A percentile compares a stretch with the other conserved stretches of the same genome.
Conservation (phyloP, 768 basidiomycete genomes). For the Aureoboletus auriporus region DNA sequence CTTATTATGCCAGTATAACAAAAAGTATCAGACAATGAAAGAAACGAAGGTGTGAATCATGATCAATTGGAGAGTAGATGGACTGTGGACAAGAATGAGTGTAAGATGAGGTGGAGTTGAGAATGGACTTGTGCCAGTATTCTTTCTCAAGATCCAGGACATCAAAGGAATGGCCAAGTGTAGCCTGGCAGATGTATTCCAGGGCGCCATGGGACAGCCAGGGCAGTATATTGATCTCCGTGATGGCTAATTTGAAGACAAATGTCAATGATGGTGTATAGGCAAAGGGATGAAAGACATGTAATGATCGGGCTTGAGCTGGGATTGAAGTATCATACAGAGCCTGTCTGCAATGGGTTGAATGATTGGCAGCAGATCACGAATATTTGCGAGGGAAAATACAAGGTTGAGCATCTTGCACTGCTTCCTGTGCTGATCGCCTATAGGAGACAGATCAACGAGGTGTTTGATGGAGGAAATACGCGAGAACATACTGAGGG, state of each 20-base stretch:
- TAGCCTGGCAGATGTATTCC: constrained; percentile 34
- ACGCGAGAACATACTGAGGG: constrained; percentile 27
- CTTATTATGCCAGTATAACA: constrained; percentile 29
- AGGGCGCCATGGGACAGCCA: constrained; percentile 33
- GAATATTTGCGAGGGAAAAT: constrained; percentile 30
- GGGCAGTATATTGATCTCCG: constrained; percentile 32
- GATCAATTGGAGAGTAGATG: constrained; percentile 21
- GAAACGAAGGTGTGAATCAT: constrained; percentile 31
- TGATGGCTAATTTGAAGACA: constrained; percentile 11
- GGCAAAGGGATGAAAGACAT: constrained; percentile 1
- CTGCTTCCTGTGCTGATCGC: constrained; percentile 28
- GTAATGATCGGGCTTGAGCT: constrained; percentile 23
- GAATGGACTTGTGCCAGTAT: too few species aligned
- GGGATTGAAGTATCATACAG: constrained; percentile 14
- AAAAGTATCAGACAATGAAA: constrained; percentile 26
- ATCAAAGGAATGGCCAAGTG: constrained; percentile 32
- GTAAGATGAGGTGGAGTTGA: too few species aligned
- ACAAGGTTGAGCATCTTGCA: constrained; percentile 33
- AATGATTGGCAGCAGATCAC: constrained; percentile 26
- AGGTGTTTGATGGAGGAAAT: not conserved
- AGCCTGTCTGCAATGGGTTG: constrained; percentile 31
- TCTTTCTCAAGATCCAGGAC: constrained; percentile 23
- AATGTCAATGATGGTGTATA: not conserved
- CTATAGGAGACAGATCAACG: constrained; percentile 13
- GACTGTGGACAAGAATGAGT: constrained; percentile 17